phyloP scores from a whole-genome alignment of 768 basidiomycete species.

The Naganishia antarctica region DNA sequence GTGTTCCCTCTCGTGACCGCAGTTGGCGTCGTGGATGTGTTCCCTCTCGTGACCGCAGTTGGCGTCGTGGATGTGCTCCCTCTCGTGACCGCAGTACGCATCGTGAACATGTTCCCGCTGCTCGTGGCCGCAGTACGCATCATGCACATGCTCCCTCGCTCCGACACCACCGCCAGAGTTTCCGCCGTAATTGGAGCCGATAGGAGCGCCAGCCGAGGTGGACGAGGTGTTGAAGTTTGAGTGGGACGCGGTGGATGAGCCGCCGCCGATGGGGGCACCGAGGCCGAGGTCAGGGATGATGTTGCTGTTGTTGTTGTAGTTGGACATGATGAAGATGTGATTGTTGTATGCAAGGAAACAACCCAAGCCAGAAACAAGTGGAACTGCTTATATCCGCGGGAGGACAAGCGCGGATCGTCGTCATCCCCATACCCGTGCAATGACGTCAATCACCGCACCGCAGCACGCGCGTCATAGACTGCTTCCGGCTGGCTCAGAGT shows the following conservation, averaged over 20 bases:
- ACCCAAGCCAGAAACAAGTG: background rate
- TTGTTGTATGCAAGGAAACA: background rate
- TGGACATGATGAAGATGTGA: conserved; percentile 7
- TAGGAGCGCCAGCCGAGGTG: conserved; percentile 14
- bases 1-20: conserved; percentile 11
- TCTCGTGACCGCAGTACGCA: conserved; percentile 13
- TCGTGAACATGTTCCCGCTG: too few relatives aligned
- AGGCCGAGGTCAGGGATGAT: conserved; percentile 1
- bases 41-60: conserved; percentile 1
- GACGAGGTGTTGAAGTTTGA: background rate
- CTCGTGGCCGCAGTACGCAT: too few relatives aligned
- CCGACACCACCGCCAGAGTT: too few relatives aligned
- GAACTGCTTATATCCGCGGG: too few relatives aligned
- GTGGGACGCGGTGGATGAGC: background rate
- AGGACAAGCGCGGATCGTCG: too few relatives aligned
- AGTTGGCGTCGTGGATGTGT: conserved; percentile 15
- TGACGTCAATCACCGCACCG: background rate
- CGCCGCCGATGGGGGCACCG: conserved; percentile 23
- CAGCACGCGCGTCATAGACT: background rate
- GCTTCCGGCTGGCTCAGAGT: too few relatives aligned
- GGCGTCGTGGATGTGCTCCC: conserved; percentile 18
- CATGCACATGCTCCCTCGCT: too few relatives aligned
- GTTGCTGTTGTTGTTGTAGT: background rate
- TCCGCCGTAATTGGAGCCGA: background rate
- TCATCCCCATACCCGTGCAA: too few relatives aligned